A percentile compares a stretch with the other conserved stretches of the same genome.
Conservation (phyloP, 495 filamentous ascomycete genomes). For the Patellaria atrata region DNA sequence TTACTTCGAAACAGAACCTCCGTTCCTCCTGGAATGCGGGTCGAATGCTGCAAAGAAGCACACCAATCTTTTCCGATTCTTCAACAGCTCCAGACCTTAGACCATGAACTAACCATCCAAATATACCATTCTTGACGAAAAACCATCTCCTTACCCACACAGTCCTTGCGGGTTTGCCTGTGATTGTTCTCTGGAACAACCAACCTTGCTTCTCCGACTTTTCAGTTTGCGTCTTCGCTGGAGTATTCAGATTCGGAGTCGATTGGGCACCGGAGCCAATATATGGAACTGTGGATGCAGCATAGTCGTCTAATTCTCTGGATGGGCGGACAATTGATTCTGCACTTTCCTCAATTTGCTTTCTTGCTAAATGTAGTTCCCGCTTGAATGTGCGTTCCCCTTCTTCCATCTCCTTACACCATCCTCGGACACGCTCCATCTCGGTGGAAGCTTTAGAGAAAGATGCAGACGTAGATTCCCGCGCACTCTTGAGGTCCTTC, state of each 20-base stretch:
- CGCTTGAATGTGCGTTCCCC: slow-evolving; percentile 62
- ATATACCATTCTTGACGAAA: slow-evolving; percentile 86
- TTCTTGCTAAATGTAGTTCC: slow-evolving; percentile 63
- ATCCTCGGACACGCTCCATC: slow-evolving; percentile 80
- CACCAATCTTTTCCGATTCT: slow-evolving; percentile 91
- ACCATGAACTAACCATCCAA: slow-evolving; percentile 88
- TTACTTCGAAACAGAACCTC: slow-evolving; percentile 95
- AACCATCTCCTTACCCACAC: slow-evolving; percentile 88
- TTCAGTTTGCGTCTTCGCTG: slow-evolving; percentile 25
- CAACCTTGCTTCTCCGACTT: slow-evolving; percentile 79
- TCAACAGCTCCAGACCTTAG: slow-evolving; percentile 73
- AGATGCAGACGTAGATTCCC: slow-evolving; percentile 40
- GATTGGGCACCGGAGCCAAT: slow-evolving; percentile 58
- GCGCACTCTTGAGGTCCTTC: slow-evolving; percentile 57
- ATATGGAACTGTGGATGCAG: slow-evolving; percentile 70
- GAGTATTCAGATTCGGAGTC: slow-evolving; percentile 34
- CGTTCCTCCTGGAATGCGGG: slow-evolving; percentile 86
- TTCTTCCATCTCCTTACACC: slow-evolving; percentile 84
- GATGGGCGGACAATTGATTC: slow-evolving; percentile 59
- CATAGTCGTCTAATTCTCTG: slow-evolving; percentile 86
- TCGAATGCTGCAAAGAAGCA: slow-evolving; percentile 81
- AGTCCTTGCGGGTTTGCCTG: slow-evolving; percentile 77
- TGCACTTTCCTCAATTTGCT: slow-evolving; percentile 70
- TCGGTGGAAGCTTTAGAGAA: slow-evolving; percentile 55
- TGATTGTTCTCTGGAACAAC: slow-evolving; percentile 68